Percentiles rank a stretch among this genome's conserved stretches.
Evolutionary conservation across 2,329 filamentous ascomycete genomes (phyloP).

Genomic region (Aspergillus brunneoviolaceus): DNA sequence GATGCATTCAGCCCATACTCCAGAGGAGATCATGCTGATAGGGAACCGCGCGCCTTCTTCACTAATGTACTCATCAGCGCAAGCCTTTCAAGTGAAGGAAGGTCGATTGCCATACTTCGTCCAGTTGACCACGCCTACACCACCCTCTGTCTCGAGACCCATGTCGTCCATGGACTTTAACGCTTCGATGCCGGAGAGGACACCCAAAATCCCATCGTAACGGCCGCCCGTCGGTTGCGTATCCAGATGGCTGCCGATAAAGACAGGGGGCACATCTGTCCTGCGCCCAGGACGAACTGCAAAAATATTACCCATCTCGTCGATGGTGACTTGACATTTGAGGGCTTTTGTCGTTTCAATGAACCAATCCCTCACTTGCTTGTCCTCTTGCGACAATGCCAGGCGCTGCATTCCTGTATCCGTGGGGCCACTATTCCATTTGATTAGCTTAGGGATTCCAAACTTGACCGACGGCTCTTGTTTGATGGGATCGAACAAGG

Average conservation of each 20-base stretch:
- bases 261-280: conserved; percentile 61
- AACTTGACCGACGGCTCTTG: background rate
- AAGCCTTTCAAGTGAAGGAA: background rate
- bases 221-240: conserved; percentile 56
- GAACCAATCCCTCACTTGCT: conserved; percentile 73
- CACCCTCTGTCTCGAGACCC: conserved; percentile 66
- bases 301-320: conserved; percentile 80
- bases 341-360: conserved; percentile 60
- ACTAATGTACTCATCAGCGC: conserved; percentile 39
- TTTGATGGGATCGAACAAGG: background rate
- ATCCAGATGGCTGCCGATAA: conserved; percentile 69
- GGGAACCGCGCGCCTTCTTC: conserved; percentile 82
- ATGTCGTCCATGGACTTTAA: conserved; percentile 67
- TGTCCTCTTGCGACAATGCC: conserved; percentile 69
- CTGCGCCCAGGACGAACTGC: conserved; percentile 64
- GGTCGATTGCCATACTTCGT: conserved; percentile 28
- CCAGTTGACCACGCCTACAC: conserved; percentile 69
- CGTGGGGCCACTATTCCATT: conserved; percentile 41
- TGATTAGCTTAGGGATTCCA: background rate
- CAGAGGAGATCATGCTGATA: conserved; percentile 70
- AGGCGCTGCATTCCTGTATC: conserved; percentile 78
- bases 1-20: conserved; percentile 73
- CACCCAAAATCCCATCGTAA: conserved; percentile 67
- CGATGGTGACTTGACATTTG: conserved; percentile 66
- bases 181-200: conserved; percentile 72